Evolutionary conservation across 169 alveolate genomes (phyloP).

Genomic region (Plasmodium cynomolgi): DNA sequence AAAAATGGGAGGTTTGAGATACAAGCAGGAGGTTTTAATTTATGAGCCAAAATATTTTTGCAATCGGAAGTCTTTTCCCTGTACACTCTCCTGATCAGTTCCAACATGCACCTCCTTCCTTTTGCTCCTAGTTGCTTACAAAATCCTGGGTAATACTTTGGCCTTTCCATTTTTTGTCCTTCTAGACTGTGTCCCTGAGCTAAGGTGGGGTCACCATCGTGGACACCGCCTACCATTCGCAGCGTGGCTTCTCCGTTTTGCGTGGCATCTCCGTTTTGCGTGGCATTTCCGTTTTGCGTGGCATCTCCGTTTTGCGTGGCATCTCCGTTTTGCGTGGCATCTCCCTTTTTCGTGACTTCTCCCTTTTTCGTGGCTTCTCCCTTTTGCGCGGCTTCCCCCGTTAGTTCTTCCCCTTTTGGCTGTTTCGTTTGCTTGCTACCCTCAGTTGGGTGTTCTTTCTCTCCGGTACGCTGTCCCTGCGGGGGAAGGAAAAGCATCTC

Average conservation of each 20-base stretch:
- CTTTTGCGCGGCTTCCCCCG: background rate
- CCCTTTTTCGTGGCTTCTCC: background rate
- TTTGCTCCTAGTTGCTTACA: slow-evolving; percentile 83
- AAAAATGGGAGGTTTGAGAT: slow-evolving; percentile 82
- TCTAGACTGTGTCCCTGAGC: background rate
- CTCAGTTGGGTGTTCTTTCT: background rate
- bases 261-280: background rate
- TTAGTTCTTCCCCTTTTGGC: background rate
- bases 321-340: background rate
- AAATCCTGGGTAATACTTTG: slow-evolving; percentile 77
- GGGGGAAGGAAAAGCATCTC: background rate
- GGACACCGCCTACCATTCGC: background rate
- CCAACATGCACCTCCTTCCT: slow-evolving; percentile 83
- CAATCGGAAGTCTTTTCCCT: slow-evolving; percentile 77
- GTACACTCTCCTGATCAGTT: slow-evolving; percentile 78
- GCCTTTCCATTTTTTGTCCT: background rate
- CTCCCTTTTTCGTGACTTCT: background rate
- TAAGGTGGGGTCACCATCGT: background rate
- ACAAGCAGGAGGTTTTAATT: slow-evolving; percentile 79
- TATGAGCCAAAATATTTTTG: slow-evolving; percentile 79
- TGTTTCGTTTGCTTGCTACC: background rate
- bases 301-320: no score
- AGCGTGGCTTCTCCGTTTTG: background rate
- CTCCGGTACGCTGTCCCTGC: background rate
- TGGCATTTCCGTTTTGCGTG: no score